These are phyloP conservation scores for Gilbertella persicaria DNA, from an alignment of 371 early-diverging fungal genomes.

Conservation along the genomic window DNA sequence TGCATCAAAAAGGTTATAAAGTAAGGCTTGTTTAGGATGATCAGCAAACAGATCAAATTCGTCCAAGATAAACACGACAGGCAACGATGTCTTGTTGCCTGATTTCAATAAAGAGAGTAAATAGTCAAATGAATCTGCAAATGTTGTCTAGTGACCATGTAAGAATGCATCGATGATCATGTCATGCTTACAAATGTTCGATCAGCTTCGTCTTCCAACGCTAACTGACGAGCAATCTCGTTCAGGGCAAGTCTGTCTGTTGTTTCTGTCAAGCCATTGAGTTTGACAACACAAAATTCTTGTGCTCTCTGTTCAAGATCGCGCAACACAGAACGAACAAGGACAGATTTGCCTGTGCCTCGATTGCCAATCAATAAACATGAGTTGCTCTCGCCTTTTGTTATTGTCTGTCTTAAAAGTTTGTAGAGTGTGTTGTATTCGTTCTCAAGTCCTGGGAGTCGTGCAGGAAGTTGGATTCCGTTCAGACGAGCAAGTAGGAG, in stretches of 20 bases:
- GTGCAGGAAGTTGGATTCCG: conserved; percentile 16
- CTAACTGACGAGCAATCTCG: conserved; percentile 82
- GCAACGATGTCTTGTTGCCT: conserved; percentile 57
- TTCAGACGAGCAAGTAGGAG: conserved; percentile 12
- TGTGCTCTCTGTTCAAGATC: conserved; percentile 33
- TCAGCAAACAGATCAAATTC: conserved; percentile 90
- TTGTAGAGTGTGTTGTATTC: conserved; percentile 59
- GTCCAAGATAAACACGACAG: conserved; percentile 85
- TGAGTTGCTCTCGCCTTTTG: conserved; percentile 76
- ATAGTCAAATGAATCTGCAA: conserved; percentile 68
- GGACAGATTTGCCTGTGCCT: conserved; percentile 70
- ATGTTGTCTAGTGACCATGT: conserved; percentile 43
- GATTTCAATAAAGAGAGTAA: conserved; percentile 63
- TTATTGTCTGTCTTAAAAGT: conserved; percentile 62
- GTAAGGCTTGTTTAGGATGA: conserved; percentile 85
- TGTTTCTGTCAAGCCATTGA: conserved; percentile 83
- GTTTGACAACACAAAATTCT: conserved; percentile 66
- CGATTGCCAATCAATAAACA: conserved; percentile 74
- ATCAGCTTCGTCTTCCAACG: conserved; percentile 26
- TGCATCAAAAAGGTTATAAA: conserved; percentile 93
- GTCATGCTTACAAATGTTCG: conserved; percentile 29
- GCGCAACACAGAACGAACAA: conserved; percentile 45
- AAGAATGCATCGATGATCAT: not conserved
- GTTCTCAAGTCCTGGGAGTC: conserved; percentile 60
- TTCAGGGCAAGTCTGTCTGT: conserved; percentile 80